Base-by-base conservation (phyloP, 2,329 filamentous ascomycete genomes). In the Aspergillus quadrilineatus region DNA sequence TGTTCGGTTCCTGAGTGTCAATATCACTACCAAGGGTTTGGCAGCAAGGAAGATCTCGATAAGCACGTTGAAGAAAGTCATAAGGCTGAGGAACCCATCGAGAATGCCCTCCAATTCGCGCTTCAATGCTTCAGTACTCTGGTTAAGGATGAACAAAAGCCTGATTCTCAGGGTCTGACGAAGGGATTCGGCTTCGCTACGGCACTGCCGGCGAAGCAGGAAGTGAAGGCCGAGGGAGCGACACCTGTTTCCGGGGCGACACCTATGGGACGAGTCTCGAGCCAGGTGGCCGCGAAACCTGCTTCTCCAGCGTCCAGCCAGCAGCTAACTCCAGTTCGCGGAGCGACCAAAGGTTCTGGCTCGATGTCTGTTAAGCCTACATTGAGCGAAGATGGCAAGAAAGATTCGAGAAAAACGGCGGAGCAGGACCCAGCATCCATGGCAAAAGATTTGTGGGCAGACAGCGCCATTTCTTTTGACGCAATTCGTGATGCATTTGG, bases 61-160 rank as follows among this genome's bases (percentile, higher is more conserved):
- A 77, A 78, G 39, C 85, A 87, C 61, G 67, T 79, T 28, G 77
- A 78, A 49, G 78, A 82, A 22, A 74, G 70, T 15, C 85, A 87
- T 67, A 77, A 79, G 60, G 77, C 71, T 26, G 75, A 79, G 58
- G 71, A 75, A 44, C 69, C 72, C 1, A 75, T 85, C 37, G 80
- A 78, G 4, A 77, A 87, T 65, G 79, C 82, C 32, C 70, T 85
- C 30, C 74, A 79, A n/a, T 87, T 80, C 65, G 78, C 81, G 28
- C 63, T 86, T 6, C 79, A 82, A 6, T 80, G 77, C 42, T 75
- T 83, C 59, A 77, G 77, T 12, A 76, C 75, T 12, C 69, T 85
- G n/a, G 78, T 83, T 47, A 69, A 78, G 51, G 77, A 81, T 49
- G 74, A 75, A 48, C 76, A 75, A 42, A 64, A 70, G 28, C 28